phyloP scores from a whole-genome alignment of 345 rosid genomes.

The Ceriops decandra region DNA sequence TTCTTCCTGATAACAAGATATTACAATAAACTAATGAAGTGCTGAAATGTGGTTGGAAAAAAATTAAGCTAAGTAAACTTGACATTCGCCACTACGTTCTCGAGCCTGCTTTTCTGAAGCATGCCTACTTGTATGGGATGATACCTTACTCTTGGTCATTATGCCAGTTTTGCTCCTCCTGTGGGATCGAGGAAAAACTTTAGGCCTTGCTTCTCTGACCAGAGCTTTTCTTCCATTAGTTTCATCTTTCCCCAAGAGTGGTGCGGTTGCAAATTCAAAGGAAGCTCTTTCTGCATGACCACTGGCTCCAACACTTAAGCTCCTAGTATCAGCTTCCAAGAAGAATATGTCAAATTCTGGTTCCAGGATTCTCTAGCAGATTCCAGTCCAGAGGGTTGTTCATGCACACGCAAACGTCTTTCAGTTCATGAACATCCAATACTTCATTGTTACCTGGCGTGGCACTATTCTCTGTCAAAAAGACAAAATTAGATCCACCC shows the following conservation, averaged over 20 bases:
- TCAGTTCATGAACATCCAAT: constrained; percentile 39
- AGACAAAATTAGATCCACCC: constrained; percentile 50
- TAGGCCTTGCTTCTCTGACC: constrained; percentile 38
- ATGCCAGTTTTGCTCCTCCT: too few species aligned
- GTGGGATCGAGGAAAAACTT: constrained; percentile 12
- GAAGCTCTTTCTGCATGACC: too few species aligned
- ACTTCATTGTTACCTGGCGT: neutral
- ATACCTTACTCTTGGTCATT: too few species aligned
- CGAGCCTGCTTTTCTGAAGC: too few species aligned
- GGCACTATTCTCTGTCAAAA: constrained; percentile 30
- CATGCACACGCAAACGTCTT: constrained; percentile 63
- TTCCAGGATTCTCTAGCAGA: constrained; percentile 44
- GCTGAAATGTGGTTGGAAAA: neutral
- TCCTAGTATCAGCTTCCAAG: constrained; percentile 43
- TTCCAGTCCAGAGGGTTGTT: constrained; percentile 41
- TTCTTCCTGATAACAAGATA: constrained; percentile 59
- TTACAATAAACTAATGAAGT: neutral
- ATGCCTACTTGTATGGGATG: too few species aligned
- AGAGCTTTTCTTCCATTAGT: constrained; percentile 30
- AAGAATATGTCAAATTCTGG: constrained; percentile 47
- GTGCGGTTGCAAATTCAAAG: constrained; percentile 18
- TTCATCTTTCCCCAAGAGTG: constrained; percentile 26
- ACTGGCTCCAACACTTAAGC: constrained; percentile 22
- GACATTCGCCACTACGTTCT: too few species aligned
- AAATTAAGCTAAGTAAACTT: constrained; percentile 15